Base-by-base conservation (phyloP, 192 early-diverging fungal genomes). In the Obelidium mucronatum region DNA sequence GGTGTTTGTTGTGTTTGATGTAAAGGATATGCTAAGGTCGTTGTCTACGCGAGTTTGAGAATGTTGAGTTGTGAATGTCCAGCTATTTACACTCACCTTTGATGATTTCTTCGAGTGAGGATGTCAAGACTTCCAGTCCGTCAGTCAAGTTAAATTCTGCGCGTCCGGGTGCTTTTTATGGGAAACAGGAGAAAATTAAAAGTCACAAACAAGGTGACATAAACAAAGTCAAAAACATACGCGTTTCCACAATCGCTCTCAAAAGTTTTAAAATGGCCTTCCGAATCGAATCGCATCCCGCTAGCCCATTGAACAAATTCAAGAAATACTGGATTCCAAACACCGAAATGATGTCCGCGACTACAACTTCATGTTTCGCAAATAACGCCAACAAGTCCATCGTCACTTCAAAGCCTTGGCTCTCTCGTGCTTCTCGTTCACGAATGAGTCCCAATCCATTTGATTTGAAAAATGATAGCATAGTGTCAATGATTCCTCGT, bases 161-260 rank as follows among this genome's bases (percentile, higher is more conserved):
- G 35, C 75, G 61, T 6, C 83, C 86, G 8, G 76, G 58, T 26
- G 36, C 72, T 74, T n/a, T n/a, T n/a, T n/a, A n/a, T n/a, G n/a
- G n/a, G 39, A 11, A 40, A 61, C n/a, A 67, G 11, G 26, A 58
- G 11, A 58, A 58, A 15, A 5, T 28, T 58, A 19, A 5, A 58
- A 58, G 19, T 58, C 28, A 19, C 5, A 44, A 44, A 5, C 42
- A 44, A 44, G 6, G 42, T 58, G 13, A 33, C 33, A 39, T 2
- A 2, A 56, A 34, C 33, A 40, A 40, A 11, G 67, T 35, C 58
- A 26, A 24, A 4, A 51, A 65, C 59, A 33, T 2, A 78, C 82
- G 71, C 37, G 83, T 84, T 55, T 84, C 82, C 44, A 83, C 78
- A 2, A 84, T 40, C 0, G 74, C 69, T 52, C 80, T 78, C 53